phyloP scores from a whole-genome alignment of 306 rosid species.

The Sesbania bispinosa region DNA sequence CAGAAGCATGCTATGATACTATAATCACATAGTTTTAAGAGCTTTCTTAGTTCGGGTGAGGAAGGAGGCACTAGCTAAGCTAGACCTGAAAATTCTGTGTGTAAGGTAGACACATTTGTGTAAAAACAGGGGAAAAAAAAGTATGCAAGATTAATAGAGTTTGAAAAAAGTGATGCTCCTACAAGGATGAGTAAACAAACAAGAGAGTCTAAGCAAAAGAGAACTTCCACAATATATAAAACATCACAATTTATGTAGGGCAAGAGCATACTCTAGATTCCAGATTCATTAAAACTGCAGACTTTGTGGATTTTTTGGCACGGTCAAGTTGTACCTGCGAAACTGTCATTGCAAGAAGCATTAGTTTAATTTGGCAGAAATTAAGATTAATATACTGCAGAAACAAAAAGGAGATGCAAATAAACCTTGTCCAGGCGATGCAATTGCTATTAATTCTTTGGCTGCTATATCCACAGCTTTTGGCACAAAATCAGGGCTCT shows the following conservation, averaged over 20 bases:
- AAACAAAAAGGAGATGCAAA: not conserved
- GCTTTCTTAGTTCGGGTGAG: too few species aligned
- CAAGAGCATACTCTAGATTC: constrained; percentile 76
- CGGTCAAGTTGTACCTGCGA: constrained; percentile 76
- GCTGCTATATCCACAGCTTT: constrained; percentile 77
- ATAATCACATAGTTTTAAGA: too few species aligned
- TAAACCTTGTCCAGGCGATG: constrained; percentile 86
- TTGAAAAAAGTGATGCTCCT: not conserved
- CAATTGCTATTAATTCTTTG: constrained; percentile 65
- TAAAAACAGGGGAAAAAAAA: not conserved
- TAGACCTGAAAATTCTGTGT: too few species aligned
- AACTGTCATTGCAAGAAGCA: constrained; percentile 47
- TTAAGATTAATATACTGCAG: not conserved
- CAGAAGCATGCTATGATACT: not conserved
- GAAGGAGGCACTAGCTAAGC: too few species aligned
- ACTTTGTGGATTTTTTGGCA: constrained; percentile 82
- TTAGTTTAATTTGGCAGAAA: not conserved
- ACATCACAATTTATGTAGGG: too few species aligned
- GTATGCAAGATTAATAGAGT: not conserved
- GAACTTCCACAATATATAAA: too few species aligned
- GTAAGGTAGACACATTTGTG: too few species aligned
- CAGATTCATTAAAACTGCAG: constrained; percentile 95
- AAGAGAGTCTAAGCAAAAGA: not conserved
- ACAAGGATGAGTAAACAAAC: not conserved
- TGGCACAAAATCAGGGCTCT: constrained; percentile 69